These are phyloP conservation scores for Pestalotiopsis sp. DNA, from an alignment of 2,329 filamentous ascomycete genomes.

Conservation along the genomic window DNA sequence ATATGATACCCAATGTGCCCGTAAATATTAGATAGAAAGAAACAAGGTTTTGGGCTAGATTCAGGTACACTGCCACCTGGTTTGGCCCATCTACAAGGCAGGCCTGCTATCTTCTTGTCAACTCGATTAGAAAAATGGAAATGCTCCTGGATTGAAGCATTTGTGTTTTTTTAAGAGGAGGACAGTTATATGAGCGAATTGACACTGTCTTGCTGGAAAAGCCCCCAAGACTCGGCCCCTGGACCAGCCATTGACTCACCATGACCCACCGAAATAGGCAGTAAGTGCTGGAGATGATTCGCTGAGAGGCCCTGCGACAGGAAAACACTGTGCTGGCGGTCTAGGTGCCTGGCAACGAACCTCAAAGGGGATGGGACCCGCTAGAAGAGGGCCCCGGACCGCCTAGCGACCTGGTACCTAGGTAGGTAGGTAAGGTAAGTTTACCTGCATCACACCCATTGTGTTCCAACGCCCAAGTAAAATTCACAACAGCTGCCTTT, in stretches of 20 bases:
- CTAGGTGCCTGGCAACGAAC: background rate
- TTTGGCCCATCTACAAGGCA: no score
- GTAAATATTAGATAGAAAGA: no score
- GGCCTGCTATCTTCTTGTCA: no score
- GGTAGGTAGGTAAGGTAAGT: background rate
- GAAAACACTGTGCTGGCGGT: background rate
- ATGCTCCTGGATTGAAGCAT: no score
- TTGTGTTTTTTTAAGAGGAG: no score
- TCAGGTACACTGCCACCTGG: no score
- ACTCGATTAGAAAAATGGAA: no score
- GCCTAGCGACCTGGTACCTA: background rate
- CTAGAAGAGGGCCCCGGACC: background rate
- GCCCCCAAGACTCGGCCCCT: background rate
- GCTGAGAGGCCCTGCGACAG: background rate
- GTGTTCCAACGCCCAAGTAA: background rate
- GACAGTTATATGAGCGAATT: background rate
- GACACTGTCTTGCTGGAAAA: background rate
- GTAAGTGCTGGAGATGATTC: background rate
- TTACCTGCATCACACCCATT: background rate
- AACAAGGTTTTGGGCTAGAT: no score
- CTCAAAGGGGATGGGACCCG: background rate
- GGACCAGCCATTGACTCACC: background rate
- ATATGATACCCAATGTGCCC: no score
- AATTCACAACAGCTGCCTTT: background rate
- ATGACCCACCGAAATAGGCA: conserved; percentile 5